Conservation (phyloP, 108 stramenopile species). For the Parmales sp. region DNA sequence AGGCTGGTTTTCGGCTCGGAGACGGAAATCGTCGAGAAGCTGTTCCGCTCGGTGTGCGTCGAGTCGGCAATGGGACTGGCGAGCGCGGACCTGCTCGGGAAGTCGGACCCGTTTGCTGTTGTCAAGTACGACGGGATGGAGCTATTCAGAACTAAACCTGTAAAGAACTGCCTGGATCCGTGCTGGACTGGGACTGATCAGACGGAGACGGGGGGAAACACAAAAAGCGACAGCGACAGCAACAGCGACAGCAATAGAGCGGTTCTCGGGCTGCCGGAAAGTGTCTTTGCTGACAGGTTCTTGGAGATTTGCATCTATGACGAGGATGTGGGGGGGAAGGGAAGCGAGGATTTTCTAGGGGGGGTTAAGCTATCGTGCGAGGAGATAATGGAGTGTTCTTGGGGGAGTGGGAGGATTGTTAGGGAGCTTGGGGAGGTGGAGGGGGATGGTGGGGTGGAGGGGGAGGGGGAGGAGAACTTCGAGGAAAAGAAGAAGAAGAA, state of each 20-base stretch:
- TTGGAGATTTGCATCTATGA: neutral
- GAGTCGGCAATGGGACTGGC: neutral
- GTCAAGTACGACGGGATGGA: conserved; percentile 7
- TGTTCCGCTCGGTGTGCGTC: neutral
- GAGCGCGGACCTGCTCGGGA: neutral
- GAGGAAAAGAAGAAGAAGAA: neutral
- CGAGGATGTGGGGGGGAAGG: conserved; percentile 9
- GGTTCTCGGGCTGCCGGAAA: neutral
- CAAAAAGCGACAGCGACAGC: too few species aligned
- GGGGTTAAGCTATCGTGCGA: neutral
- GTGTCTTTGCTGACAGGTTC: neutral
- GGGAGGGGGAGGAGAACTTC: neutral
- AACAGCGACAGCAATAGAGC: neutral
- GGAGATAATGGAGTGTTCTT: too few species aligned
- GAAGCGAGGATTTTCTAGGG: neutral
- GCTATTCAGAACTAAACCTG: conserved; percentile 1
- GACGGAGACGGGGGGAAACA: too few species aligned
- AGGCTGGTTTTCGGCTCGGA: neutral
- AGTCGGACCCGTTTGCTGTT: neutral
- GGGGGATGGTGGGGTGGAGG: neutral
- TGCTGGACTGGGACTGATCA: too few species aligned
- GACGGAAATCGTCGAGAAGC: neutral
- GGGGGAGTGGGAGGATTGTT: too few species aligned
- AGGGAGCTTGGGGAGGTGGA: neutral
- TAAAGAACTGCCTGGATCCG: neutral